Conservation (phyloP, 495 filamentous ascomycete genomes). For the Jackrogersella multiformis region DNA sequence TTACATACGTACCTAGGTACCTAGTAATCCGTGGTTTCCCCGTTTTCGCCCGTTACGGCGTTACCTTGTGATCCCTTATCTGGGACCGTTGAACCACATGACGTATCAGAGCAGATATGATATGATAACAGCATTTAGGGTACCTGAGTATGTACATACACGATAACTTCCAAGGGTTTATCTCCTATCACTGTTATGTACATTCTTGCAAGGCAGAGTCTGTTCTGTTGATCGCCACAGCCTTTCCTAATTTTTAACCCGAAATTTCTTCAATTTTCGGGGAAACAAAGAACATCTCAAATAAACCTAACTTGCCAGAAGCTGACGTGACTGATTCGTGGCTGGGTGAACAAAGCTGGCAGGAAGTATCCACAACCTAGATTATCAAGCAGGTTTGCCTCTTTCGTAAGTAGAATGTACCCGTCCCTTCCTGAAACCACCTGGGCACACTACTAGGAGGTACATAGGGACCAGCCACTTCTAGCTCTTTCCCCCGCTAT, state of each 20-base stretch:
- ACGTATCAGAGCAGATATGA: constrained; percentile 18
- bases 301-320: neutral
- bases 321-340: neutral
- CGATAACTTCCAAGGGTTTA: no score
- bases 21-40: no score
- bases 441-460: no score
- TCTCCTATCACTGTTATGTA: no score
- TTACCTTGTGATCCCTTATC: constrained; percentile 21
- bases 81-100: constrained; percentile 25
- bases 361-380: constrained; percentile 8
- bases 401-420: constrained; percentile 22
- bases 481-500: constrained; percentile 34
- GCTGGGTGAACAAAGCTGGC: neutral
- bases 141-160: no score
- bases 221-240: no score
- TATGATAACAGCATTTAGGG: neutral
- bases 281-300: neutral
- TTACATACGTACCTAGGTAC: no score
- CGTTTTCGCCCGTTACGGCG: constrained; percentile 1
- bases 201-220: neutral
- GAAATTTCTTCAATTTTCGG: neutral
- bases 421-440: constrained; percentile 16
- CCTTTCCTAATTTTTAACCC: neutral
- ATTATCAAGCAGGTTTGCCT: constrained; percentile 32
- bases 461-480: constrained; percentile 29